Conservation (phyloP, 345 rosid species). For the Salix viminalis region DNA sequence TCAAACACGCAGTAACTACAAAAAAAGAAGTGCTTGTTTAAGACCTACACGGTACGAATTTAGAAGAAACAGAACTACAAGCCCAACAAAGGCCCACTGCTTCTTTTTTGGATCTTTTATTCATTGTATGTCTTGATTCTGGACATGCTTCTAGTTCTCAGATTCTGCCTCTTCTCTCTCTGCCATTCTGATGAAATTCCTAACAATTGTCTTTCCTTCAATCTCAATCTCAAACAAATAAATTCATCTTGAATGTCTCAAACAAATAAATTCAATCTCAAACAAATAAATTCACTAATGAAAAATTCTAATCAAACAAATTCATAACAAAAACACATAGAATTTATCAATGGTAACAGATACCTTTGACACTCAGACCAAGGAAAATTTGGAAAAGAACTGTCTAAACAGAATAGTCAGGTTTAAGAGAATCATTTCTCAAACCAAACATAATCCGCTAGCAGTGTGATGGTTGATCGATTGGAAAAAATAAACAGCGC, state of each 20-base stretch:
- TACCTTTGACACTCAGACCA: background rate
- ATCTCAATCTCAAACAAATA: too few species aligned
- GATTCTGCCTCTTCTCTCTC: constrained; percentile 18
- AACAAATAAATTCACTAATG: too few species aligned
- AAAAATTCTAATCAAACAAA: background rate
- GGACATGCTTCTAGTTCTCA: background rate
- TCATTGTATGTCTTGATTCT: background rate
- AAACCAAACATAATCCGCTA: too few species aligned
- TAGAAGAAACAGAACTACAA: background rate
- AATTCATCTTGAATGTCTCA: too few species aligned
- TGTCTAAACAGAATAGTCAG: background rate
- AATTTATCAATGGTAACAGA: background rate
- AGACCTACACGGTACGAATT: background rate
- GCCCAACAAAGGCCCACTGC: background rate
- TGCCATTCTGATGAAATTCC: constrained; percentile 52
- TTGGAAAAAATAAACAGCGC: background rate
- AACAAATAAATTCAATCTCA: too few species aligned
- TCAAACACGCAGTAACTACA: too few species aligned
- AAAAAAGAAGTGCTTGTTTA: background rate
- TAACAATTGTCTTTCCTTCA: constrained; percentile 74
- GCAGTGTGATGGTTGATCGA: background rate
- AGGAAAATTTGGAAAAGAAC: background rate
- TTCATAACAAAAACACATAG: background rate
- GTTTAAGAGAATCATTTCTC: background rate
- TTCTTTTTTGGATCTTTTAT: background rate